phyloP scores from a whole-genome alignment of 805 yeast genomes.

The Blastobotrys chiropterorum region DNA sequence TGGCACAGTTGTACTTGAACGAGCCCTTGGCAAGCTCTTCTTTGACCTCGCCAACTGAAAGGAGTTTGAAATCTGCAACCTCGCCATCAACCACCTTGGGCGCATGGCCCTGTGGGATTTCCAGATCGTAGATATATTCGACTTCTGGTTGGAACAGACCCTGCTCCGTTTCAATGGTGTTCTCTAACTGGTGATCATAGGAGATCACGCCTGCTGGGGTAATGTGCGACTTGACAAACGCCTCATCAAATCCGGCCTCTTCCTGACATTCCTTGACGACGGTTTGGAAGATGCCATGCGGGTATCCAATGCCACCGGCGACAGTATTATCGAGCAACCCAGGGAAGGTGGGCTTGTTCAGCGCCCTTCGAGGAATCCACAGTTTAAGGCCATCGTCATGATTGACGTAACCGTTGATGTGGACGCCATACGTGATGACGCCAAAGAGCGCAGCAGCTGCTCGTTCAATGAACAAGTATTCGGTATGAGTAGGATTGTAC shows the following conservation, averaged over 20 bases:
- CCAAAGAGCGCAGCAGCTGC: constrained; percentile 79
- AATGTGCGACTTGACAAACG: constrained; percentile 42
- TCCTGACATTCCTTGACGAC: constrained; percentile 80
- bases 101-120: constrained; percentile 37
- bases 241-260: constrained; percentile 72
- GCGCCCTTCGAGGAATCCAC: constrained; percentile 84
- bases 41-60: constrained; percentile 54
- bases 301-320: constrained; percentile 91
- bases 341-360: constrained; percentile 80
- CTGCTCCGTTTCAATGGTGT: constrained; percentile 34
- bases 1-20: constrained; percentile 87
- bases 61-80: constrained; percentile 62
- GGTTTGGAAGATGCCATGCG: constrained; percentile 69
- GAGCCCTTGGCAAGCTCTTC: constrained; percentile 51
- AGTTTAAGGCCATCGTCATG: constrained; percentile 35
- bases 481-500: constrained; percentile 46
- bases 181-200: constrained; percentile 38
- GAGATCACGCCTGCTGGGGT: constrained; percentile 59
- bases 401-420: constrained; percentile 71
- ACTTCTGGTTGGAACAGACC: constrained; percentile 85
- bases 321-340: constrained; percentile 88
- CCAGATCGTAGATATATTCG: constrained; percentile 72
- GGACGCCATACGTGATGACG: constrained; percentile 84
- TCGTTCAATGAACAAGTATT: constrained; percentile 71
- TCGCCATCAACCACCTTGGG: constrained; percentile 70